Conservation (phyloP, 2,329 filamentous ascomycete species). For the Ceratocystis colombiana region DNA sequence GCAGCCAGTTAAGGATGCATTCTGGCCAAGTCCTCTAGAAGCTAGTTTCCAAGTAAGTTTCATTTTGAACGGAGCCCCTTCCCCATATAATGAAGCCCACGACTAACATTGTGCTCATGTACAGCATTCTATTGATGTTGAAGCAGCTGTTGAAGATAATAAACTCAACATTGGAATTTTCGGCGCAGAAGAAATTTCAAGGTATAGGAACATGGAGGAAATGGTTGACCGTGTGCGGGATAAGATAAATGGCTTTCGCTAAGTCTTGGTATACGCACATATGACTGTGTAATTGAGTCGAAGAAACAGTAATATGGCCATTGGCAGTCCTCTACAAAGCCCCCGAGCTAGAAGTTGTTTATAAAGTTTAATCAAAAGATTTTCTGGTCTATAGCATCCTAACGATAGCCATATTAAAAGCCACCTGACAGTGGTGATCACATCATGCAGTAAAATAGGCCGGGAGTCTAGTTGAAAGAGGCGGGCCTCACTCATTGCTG, state of each 20-base stretch:
- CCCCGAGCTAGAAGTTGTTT: too few species aligned
- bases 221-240: slow-evolving; percentile 14
- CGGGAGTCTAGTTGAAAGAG: too few species aligned
- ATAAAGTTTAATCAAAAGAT: too few species aligned
- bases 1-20: neutral
- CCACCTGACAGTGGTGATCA: too few species aligned
- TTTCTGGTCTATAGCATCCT: too few species aligned
- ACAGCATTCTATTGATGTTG: slow-evolving; percentile 22
- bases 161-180: slow-evolving; percentile 21
- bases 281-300: too few species aligned
- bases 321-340: too few species aligned
- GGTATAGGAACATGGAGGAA: neutral
- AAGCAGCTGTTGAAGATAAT: slow-evolving; percentile 16
- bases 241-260: neutral
- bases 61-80: too few species aligned
- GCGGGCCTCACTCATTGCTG: too few species aligned
- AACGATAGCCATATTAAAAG: too few species aligned
- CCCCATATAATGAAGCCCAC: neutral
- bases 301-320: too few species aligned
- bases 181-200: slow-evolving; percentile 13
- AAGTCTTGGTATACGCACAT: neutral
- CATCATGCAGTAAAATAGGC: too few species aligned
- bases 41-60: slow-evolving; percentile 16
- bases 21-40: neutral
- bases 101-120: neutral